Evolutionary conservation across 176 grass and related monocot genomes (phyloP).

Genomic region (Carex pumila): DNA sequence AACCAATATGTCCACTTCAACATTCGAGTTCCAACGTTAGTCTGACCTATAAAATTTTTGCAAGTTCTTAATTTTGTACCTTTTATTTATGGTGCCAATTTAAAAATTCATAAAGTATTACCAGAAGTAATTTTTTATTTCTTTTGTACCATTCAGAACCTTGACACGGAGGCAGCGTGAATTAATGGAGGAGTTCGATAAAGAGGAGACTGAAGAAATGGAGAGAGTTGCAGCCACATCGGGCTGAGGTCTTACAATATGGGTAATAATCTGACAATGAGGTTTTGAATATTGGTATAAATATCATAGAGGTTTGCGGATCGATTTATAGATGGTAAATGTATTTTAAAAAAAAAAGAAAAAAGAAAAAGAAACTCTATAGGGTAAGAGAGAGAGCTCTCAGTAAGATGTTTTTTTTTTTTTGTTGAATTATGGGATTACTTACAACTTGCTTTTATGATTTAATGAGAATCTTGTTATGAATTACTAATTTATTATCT

Average conservation of each 20-base stretch:
- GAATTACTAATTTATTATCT: background rate
- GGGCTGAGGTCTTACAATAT: constrained; percentile 27
- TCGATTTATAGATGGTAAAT: background rate
- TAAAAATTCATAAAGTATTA: background rate
- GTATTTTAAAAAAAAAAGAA: background rate
- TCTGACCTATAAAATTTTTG: background rate
- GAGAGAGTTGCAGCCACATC: constrained; percentile 37
- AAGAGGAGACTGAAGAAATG: constrained; percentile 38
- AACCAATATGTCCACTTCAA: constrained; percentile 90
- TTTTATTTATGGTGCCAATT: background rate
- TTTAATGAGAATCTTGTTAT: background rate
- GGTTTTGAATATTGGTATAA: background rate
- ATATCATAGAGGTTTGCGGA: background rate
- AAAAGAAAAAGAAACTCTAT: background rate
- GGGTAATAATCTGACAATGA: background rate
- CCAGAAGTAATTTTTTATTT: background rate
- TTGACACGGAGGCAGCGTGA: constrained; percentile 53
- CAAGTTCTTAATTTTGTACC: background rate
- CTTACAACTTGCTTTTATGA: background rate
- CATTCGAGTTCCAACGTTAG: constrained; percentile 63
- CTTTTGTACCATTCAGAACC: constrained; percentile 31
- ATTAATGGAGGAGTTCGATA: constrained; percentile 71
- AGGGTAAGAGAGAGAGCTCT: background rate
- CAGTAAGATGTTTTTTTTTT: background rate
- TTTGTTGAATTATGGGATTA: background rate